Evolutionary conservation across 2,329 filamentous ascomycete genomes (phyloP).

Genomic region (Purpureocillium takamizusanense): DNA sequence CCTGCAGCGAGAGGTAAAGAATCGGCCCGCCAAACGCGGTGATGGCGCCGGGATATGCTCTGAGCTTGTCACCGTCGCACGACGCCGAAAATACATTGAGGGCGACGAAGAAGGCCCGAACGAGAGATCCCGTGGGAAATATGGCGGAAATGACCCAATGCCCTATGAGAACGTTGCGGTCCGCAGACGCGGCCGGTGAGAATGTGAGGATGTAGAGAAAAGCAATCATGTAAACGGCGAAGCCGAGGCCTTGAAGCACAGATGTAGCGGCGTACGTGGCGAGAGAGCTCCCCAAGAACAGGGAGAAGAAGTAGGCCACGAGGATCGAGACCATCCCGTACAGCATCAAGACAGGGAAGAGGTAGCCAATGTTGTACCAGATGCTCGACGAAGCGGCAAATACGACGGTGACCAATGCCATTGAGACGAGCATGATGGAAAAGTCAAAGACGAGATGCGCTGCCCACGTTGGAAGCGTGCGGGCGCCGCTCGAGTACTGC

Average conservation of each 20-base stretch:
- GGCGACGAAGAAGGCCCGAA: constrained; percentile 61
- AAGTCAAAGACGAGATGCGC: constrained; percentile 75
- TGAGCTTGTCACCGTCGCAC: constrained; percentile 49
- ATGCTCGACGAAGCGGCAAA: constrained; percentile 51
- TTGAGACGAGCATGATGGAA: constrained; percentile 50
- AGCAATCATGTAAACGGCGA: constrained; percentile 23
- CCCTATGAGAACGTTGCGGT: constrained; percentile 55
- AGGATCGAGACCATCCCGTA: constrained; percentile 69
- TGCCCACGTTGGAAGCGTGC: constrained; percentile 67
- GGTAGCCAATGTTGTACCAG: constrained; percentile 50
- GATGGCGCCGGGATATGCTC: constrained; percentile 52
- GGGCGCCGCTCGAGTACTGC: constrained; percentile 80
- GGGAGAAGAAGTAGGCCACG: constrained; percentile 55
- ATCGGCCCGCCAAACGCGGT: constrained; percentile 73
- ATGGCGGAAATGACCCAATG: constrained; percentile 65
- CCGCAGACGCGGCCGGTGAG: constrained; percentile 56
- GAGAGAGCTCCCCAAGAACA: constrained; percentile 54
- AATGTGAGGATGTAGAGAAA: constrained; percentile 66
- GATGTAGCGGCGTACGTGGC: constrained; percentile 6
- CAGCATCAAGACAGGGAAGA: constrained; percentile 68
- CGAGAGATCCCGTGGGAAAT: constrained; percentile 34
- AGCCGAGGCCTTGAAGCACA: constrained; percentile 11
- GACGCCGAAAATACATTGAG: constrained; percentile 72
- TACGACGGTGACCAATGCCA: constrained; percentile 56
- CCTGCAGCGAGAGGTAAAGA: constrained; percentile 66